These are phyloP conservation scores for Tulasnella sp. DNA, from an alignment of 768 basidiomycete genomes.

Conservation along the genomic window DNA sequence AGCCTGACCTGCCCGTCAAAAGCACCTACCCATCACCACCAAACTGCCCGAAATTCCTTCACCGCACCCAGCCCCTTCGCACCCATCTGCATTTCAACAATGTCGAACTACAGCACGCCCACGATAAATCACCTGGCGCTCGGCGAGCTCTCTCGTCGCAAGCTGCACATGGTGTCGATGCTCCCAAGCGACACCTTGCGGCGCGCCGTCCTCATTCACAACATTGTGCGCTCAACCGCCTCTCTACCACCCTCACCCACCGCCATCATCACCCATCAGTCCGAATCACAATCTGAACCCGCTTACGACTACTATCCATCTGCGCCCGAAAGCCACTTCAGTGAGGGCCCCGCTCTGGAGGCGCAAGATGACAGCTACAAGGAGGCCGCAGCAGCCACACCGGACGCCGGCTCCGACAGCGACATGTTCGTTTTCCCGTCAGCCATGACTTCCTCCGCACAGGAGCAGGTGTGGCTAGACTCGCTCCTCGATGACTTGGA, in stretches of 20 bases:
- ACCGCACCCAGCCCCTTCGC: background rate
- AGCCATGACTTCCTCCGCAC: constrained; percentile 47
- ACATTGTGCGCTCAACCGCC: constrained; percentile 35
- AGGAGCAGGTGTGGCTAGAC: constrained; percentile 82
- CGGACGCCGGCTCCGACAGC: constrained; percentile 80
- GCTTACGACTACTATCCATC: constrained; percentile 40
- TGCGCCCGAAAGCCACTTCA: constrained; percentile 52
- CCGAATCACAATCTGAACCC: constrained; percentile 45
- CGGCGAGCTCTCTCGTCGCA: constrained; percentile 30
- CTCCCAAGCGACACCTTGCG: constrained; percentile 31
- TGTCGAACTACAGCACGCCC: constrained; percentile 11
- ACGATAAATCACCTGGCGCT: constrained; percentile 6
- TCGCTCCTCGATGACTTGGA: constrained; percentile 74
- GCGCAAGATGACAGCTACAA: constrained; percentile 52
- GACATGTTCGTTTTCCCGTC: constrained; percentile 52
- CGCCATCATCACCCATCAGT: constrained; percentile 16
- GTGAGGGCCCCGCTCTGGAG: constrained; percentile 50
- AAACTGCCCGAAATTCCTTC: constrained; percentile 10
- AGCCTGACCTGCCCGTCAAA: background rate
- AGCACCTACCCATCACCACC: background rate
- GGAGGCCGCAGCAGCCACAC: constrained; percentile 21
- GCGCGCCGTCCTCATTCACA: constrained; percentile 33
- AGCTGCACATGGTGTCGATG: constrained; percentile 32
- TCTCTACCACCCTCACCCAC: constrained; percentile 43
- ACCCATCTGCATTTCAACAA: constrained; percentile 34